Evolutionary conservation across 1,284 basidiomycete genomes (phyloP).

Genomic region (Trichosporon coremiiforme): DNA sequence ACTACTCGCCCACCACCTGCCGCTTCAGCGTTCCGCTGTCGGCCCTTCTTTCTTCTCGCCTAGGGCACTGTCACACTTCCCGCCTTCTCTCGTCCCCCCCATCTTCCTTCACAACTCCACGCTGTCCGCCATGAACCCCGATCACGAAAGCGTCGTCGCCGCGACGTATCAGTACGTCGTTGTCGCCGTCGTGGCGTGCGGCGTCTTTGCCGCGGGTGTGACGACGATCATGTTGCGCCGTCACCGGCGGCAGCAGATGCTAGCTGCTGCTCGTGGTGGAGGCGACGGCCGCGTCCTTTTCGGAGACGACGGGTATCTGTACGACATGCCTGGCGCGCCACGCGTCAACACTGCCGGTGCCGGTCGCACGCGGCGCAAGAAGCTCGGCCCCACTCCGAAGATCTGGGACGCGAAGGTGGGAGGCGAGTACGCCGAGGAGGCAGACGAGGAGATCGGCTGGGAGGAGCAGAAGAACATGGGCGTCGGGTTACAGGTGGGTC

Average conservation of each 20-base stretch:
- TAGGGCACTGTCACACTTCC: neutral
- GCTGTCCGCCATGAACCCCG: slow-evolving; percentile 8
- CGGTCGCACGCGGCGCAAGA: slow-evolving; percentile 7
- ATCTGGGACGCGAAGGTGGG: slow-evolving; percentile 28
- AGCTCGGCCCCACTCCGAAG: slow-evolving; percentile 25
- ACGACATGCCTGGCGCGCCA: slow-evolving; percentile 17
- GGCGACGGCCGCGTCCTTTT: slow-evolving; percentile 22
- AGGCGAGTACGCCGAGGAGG: slow-evolving; percentile 1
- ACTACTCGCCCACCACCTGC: neutral
- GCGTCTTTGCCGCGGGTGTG: slow-evolving; percentile 34
- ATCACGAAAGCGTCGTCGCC: slow-evolving; percentile 15
- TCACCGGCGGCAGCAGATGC: slow-evolving; percentile 23
- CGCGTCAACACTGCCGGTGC: neutral
- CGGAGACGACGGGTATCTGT: slow-evolving; percentile 20
- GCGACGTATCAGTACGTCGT: slow-evolving; percentile 39
- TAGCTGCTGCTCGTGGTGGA: slow-evolving; percentile 6
- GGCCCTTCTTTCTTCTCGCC: neutral
- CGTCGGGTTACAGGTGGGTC: neutral
- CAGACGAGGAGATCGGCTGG: slow-evolving; percentile 8
- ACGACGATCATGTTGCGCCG: slow-evolving; percentile 35
- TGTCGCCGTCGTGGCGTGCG: slow-evolving; percentile 39
- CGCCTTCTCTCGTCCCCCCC: neutral
- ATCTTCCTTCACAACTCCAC: neutral
- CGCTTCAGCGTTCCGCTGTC: slow-evolving; percentile 1
- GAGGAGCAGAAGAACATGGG: slow-evolving; percentile 19